Conservation (phyloP, 2,329 filamentous ascomycete genomes). For the Penicillium sp. region DNA sequence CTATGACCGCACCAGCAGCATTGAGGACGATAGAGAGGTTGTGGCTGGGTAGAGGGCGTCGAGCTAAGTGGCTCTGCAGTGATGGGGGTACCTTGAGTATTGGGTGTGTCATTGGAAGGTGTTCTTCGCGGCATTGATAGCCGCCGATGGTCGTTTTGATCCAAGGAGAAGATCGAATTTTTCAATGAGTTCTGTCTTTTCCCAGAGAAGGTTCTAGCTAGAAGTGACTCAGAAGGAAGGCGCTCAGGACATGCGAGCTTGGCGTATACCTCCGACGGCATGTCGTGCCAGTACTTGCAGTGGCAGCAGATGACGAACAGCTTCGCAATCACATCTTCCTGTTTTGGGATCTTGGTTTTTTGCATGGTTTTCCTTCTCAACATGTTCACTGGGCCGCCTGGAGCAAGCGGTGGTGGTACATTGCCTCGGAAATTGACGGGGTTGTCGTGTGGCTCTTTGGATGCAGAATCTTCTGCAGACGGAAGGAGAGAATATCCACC, state of each 20-base stretch:
- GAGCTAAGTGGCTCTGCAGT: not conserved
- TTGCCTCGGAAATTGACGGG: constrained; percentile 1
- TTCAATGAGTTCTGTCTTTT: constrained; percentile 1
- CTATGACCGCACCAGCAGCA: constrained; percentile 71
- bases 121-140: not conserved
- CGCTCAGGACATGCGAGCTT: constrained; percentile 32
- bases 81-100: not conserved
- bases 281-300: constrained; percentile 46
- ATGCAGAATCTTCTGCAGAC: not conserved
- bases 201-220: constrained; percentile 8
- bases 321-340: constrained; percentile 33
- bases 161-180: constrained; percentile 8
- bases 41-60: not conserved
- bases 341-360: constrained; percentile 11
- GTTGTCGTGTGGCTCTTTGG: not conserved
- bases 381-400: constrained; percentile 4
- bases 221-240: constrained; percentile 7
- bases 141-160: not conserved
- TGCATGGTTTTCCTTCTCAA: constrained; percentile 14
- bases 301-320: constrained; percentile 45
- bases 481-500: not conserved
- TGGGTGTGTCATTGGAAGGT: not conserved
- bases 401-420: constrained; percentile 10
- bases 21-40: constrained; percentile 44
- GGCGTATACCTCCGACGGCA: constrained; percentile 41